A percentile compares a stretch with the other conserved stretches of the same genome.
These are phyloP conservation scores for Amauroascus niger DNA, from an alignment of 2,329 filamentous ascomycete species.

Conservation along the genomic window DNA sequence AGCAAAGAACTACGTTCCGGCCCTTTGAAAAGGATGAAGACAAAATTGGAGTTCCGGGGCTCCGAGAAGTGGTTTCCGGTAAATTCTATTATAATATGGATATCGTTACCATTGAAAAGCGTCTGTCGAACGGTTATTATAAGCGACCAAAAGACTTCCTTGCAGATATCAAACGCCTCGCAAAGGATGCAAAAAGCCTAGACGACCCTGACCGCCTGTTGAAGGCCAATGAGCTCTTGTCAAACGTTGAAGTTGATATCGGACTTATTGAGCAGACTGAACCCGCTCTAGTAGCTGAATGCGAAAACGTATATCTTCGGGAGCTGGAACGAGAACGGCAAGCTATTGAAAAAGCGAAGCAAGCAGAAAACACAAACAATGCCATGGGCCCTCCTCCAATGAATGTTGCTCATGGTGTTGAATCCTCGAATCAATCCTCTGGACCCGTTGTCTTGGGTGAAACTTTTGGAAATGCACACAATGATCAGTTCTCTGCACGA, in stretches of 20 bases:
- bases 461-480: conserved; percentile 46
- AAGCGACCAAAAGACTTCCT: conserved; percentile 82
- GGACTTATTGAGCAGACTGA: conserved; percentile 59
- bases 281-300: conserved; percentile 57
- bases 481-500: conserved; percentile 36
- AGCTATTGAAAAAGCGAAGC: conserved; percentile 47
- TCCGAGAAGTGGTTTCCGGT: conserved; percentile 62
- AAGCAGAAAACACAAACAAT: conserved; percentile 33
- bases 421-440: conserved; percentile 38
- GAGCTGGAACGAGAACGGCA: conserved; percentile 60
- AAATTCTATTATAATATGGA: conserved; percentile 96
- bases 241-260: conserved; percentile 92
- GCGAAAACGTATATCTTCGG: conserved; percentile 68
- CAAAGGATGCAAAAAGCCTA: conserved; percentile 70
- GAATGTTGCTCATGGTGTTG: conserved; percentile 44
- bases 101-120: conserved; percentile 83
- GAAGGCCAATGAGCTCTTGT: conserved; percentile 81
- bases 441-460: conserved; percentile 56
- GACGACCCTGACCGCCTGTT: conserved; percentile 76
- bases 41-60: conserved; percentile 63
- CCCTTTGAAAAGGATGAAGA: conserved; percentile 76
- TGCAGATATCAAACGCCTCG: conserved; percentile 72
- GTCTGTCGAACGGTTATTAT: conserved; percentile 95
- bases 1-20: conserved; percentile 51
- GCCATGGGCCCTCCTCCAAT: conserved; percentile 41